Base-by-base conservation (phyloP, 1,139 yeast genomes). In the Diutina scorzettiae region DNA sequence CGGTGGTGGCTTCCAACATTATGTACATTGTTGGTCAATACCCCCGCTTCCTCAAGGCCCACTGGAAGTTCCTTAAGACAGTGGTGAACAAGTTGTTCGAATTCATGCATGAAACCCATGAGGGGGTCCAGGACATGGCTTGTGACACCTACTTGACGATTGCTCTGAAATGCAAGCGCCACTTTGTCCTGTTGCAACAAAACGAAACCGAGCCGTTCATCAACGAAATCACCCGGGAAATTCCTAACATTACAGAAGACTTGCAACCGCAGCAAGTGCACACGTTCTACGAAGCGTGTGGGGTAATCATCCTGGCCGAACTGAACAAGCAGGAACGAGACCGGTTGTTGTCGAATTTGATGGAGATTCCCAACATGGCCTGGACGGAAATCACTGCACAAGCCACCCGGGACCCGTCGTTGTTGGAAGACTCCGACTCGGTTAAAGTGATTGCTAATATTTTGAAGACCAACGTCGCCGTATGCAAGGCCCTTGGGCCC, bases 71-170 rank as follows among this genome's bases (percentile, higher is more conserved):
- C 55, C 69, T 93, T 58, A 89, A 89, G 61, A 91, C 98, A 0
- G 99, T 91, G 40, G 91, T 91, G 48, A 82, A 86, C 64, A 91
- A 91, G 62, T 72, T 91, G 53, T 91, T 91, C 63, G 98, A 93
- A 62, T 91, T 91, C 56, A 91, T 91, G 99, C 98, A 91, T 64
- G 99, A 91, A 69, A 87, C 96, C 23, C 98, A 91, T 60, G 99
- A 89, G 62, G 98, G 97, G 64, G 98, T 91, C 48, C 98, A 91
- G 66, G 98, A 91, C 63, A 91, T 91, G 98, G 98, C 99, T 8
- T 91, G 98, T 69, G 98, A 91, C 62, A 91, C 99, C 1, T 91
- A 91, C 59, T 89, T 89, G 56, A 93, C 91, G 61, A 91, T 91
- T 59, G 86, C 96, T 25, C 81, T 77, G 53, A 91, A 91, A 64